Evolutionary conservation across 148 eudicot genomes (phyloP), one percentile per base, ranked within the genome.

Genomic region (Polygonum aviculare): DNA sequence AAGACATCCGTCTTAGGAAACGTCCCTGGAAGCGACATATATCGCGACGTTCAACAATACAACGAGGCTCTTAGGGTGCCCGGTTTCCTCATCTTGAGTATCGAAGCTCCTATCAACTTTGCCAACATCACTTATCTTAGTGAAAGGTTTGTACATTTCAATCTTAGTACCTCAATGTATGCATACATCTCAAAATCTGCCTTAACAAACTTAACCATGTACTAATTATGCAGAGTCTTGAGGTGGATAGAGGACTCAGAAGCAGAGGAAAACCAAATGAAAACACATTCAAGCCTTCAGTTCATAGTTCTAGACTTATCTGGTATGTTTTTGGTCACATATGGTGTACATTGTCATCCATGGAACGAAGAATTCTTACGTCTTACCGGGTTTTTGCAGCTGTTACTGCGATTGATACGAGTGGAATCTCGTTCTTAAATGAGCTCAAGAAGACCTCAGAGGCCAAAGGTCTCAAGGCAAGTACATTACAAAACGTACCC

Each of bases 31-130:
- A 83, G 95, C 3, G 79, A 86, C 35, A 88, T 90, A 57, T 94
- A 90, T 79, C 72, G 97, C 52, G 90, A 90, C 79, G 81, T 82
- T 11, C 89, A 85, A 69, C 97, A 91, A 75, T 94, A 94, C 78
- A 93, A 94, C 0, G 93, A 89, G 54, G 98, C 98, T 76, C 77
- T 78, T 38, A 86, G 83, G 77, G 85, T 92, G 49, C 95, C 93
- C 0, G 97, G 97, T 18, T 76, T 76, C 44, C 72, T 76, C 72
- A 62, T 76, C 33, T 22, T 76, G 7, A 22, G 22, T 5, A 21
- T 76, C 11, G 78, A 63, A 11, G 72, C 78, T 76, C 78, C 78
- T 9, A 76, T 76, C 35, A 22, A 76, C 54, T 76, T 38, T 33
- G 69, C 77, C 0, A 75, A 75, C 69, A 57, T 44, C 51, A 44